phyloP scores from a whole-genome alignment of 495 filamentous ascomycete genomes.

The Platismatia glauca region DNA sequence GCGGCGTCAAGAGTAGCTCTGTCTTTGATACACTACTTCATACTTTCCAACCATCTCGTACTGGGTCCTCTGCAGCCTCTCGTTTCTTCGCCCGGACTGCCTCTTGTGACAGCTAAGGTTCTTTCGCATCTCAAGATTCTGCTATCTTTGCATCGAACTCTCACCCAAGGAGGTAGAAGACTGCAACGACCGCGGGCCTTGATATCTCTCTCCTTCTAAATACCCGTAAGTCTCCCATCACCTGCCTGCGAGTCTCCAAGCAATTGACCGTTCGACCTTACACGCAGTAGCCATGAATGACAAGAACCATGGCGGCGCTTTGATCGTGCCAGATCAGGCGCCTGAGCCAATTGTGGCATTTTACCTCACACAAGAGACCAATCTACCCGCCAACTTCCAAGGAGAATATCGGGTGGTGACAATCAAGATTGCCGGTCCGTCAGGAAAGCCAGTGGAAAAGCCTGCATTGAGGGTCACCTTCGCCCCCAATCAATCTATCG shows the following conservation, averaged over 20 bases:
- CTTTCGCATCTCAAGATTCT: not conserved
- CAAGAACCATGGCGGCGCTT: not conserved
- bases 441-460: not conserved
- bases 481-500: not conserved
- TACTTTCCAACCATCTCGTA: not conserved
- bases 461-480: conserved; percentile 1
- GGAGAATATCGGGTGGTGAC: not conserved
- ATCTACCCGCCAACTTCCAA: not conserved
- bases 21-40: not conserved
- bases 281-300: not conserved
- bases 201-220: not conserved
- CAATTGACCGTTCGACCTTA: not conserved
- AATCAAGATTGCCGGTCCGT: not conserved
- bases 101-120: not conserved
- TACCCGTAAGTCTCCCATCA: not conserved
- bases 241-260: not conserved
- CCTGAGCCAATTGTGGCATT: not conserved
- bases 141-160: not conserved
- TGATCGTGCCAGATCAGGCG: not conserved
- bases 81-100: not conserved
- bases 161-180: not conserved
- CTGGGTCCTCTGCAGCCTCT: not conserved
- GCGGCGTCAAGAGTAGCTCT: not conserved
- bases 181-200: not conserved
- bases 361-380: not conserved